Conservation (phyloP, 1,139 yeast species). For the Ogataea hybrid region DNA sequence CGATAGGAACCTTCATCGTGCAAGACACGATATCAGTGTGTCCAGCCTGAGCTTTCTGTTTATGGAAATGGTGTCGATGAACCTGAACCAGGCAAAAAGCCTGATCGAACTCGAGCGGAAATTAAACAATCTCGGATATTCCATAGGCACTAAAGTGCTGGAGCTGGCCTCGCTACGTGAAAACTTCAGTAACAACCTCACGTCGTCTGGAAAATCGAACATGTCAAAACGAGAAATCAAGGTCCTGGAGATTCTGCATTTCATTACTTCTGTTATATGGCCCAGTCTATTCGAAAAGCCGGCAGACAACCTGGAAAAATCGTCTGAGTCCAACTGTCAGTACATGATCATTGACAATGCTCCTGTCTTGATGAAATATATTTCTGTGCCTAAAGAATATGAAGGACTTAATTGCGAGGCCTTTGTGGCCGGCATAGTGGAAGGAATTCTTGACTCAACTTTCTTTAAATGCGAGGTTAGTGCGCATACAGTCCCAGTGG, state of each 20-base stretch:
- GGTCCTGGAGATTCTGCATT: slow-evolving; percentile 77
- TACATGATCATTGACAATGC: slow-evolving; percentile 82
- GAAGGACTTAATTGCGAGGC: slow-evolving; percentile 81
- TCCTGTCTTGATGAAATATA: slow-evolving; percentile 74
- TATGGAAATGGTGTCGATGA: slow-evolving; percentile 69
- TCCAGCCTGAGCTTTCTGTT: slow-evolving; percentile 70
- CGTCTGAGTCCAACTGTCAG: slow-evolving; percentile 78
- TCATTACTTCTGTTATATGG: slow-evolving; percentile 84
- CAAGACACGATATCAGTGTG: slow-evolving; percentile 63
- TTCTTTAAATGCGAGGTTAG: slow-evolving; percentile 81
- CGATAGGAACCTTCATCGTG: slow-evolving; percentile 65
- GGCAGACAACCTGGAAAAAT: slow-evolving; percentile 86
- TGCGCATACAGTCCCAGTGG: slow-evolving; percentile 81
- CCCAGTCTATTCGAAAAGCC: slow-evolving; percentile 71
- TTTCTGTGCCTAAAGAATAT: slow-evolving; percentile 78
- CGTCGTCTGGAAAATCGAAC: slow-evolving; percentile 57
- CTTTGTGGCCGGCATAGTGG: slow-evolving; percentile 86
- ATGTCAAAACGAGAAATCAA: slow-evolving; percentile 67
- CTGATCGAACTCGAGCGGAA: slow-evolving; percentile 75
- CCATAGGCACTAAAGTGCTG: slow-evolving; percentile 57
- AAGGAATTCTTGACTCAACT: slow-evolving; percentile 81
- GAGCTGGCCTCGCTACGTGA: slow-evolving; percentile 60
- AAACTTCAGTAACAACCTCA: slow-evolving; percentile 44
- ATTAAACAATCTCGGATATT: slow-evolving; percentile 73
- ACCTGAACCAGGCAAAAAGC: slow-evolving; percentile 63